A percentile compares a stretch with the other conserved stretches of the same genome.
These are phyloP conservation scores for Chenopodium quinoa DNA, from an alignment of 148 eudicot species.

Conservation along the genomic window DNA sequence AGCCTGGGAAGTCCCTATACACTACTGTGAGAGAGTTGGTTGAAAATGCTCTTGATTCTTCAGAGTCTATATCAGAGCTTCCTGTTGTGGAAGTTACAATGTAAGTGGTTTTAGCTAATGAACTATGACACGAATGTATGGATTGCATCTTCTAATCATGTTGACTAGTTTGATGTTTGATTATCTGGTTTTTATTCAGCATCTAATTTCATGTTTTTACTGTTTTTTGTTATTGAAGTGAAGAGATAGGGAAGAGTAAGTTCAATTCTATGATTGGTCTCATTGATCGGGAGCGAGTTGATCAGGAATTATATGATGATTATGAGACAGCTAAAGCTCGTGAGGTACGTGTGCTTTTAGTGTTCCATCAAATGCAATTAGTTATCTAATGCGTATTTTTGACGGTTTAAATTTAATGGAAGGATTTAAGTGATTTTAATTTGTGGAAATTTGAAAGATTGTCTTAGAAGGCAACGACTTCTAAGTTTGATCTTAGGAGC, in stretches of 20 bases:
- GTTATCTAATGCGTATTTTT: neutral
- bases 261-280: conserved; percentile 99
- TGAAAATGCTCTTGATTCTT: conserved; percentile 96
- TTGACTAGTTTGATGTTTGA: conserved; percentile 1
- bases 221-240: conserved; percentile 44
- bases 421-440: too few relatives aligned
- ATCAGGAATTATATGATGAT: conserved; percentile 82
- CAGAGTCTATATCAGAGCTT: conserved; percentile 89
- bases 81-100: conserved; percentile 81
- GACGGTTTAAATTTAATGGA: too few relatives aligned
- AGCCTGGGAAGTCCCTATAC: conserved; percentile 92
- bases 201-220: conserved; percentile 8
- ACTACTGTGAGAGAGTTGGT: conserved; percentile 98
- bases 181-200: neutral
- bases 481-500: too few relatives aligned
- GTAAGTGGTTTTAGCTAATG: conserved; percentile 39
- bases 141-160: neutral
- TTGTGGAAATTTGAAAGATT: too few relatives aligned
- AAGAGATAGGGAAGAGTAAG: conserved; percentile 85
- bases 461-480: too few relatives aligned
- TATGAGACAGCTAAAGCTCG: conserved; percentile 86
- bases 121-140: neutral
- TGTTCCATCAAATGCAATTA: conserved; percentile 1
- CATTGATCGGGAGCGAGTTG: conserved; percentile 79
- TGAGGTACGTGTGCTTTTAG: conserved; percentile 56